Evolutionary conservation across 345 rosid species (phyloP), one percentile per base, ranked within the genome.

Genomic region (Boechera retrofracta): DNA sequence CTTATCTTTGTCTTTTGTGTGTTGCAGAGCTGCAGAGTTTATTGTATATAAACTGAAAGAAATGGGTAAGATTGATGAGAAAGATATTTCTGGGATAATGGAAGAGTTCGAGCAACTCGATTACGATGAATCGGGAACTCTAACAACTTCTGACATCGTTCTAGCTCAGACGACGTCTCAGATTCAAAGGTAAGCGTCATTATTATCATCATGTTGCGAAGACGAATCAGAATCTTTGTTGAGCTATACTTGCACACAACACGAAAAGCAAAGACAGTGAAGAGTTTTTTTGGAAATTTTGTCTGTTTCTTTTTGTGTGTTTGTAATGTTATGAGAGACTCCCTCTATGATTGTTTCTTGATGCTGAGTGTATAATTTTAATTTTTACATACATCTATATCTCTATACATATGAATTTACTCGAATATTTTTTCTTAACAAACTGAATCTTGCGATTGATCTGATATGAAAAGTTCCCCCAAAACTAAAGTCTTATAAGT

Each of bases 41-140:
- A 51, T 89, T 8, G 3, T 90, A n/a, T 87, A 83, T 59, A 91
- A 91, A 82, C 97, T 91, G 10, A 90, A 88, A 78, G 98, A 94
- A 80, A 90, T 87, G 92, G 97, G 93, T 35, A 91, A 91, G 87
- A 88, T 94, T 38, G 86, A 73, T 78, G 86, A 88, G 81, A 91
- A 90, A 57, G 97, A 91, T 53, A 78, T 91, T 31, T 16, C 85
- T 6, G 73, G 67, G 10, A 76, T 87, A 52, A 72, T 89, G 89
- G 83, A 91, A 32, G 96, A 90, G 84, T 86, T 91, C 45, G 87
- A 94, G 81, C 88, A 88, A 7, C 87, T 87, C 26, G 93, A 90
- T 67, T 84, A 83, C 35, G 94, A 91, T 76, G 81, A 77, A 16
- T 81, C 84, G 0, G 84, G 81, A 47, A 77, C 72, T 33, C 52